Base-by-base conservation (phyloP, 345 rosid genomes). In the Bruguiera parviflora region DNA sequence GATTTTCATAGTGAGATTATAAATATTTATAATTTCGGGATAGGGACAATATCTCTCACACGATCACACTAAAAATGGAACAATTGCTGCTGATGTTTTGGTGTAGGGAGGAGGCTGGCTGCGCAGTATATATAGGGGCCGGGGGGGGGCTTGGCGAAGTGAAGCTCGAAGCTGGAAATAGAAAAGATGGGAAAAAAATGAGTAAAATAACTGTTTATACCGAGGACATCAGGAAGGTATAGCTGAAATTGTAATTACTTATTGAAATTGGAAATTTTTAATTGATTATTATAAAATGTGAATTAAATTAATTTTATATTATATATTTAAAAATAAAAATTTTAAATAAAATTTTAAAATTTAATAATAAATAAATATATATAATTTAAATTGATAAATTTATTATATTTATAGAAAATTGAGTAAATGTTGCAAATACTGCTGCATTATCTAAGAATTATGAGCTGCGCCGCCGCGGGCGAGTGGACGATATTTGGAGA, bases 391-490 rank as follows among this genome's bases (percentile, higher is more conserved):
- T 33, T 33, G 2, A 33, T 33, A 33, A 33, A 33, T 7, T 33
- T 8, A 33, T 33, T 33, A 0, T 33, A 6, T 0, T 1, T 7
- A 8, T 10, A 39, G 10, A 39, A 37, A 9, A 39, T 32, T 32
- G 6, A 32, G 10, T 9, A 39, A 39, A 9, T 39, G 0, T 37
- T 8, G 1, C 57, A 53, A 47, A 19, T 64, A 15, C 24, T 15
- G 18, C 11, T 6, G 31, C 62, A 32, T 61, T 70, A 39, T 62
- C 52, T 31, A 24, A 9, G 67, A 61, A 70, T 61, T 31, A 35
- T 33, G n/a, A 27, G 73, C 70, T 25, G 77, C 82, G 85, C 83
- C 83, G 85, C 79, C 79, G 68, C 71, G 64, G 57, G 59, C 56
- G 83, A 43, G 76, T 33, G 52, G 68, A 76, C 74, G 74, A 57